Evolutionary conservation across 1,284 basidiomycete species (phyloP), one percentile per base, ranked within the genome.

Genomic region (Fomitopsis palustris): DNA sequence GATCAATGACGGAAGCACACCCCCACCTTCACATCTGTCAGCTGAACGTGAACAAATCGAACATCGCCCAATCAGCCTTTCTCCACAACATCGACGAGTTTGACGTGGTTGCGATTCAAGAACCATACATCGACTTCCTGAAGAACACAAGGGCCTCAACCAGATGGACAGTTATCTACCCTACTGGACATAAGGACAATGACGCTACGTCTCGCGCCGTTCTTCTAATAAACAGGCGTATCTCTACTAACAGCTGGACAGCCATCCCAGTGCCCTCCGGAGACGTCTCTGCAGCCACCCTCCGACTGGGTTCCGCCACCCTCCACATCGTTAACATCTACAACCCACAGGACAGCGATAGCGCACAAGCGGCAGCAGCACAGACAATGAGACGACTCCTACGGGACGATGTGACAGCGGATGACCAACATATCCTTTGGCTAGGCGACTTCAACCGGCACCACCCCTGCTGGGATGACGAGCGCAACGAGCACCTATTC

Each of bases 381-480:
- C n/a, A n/a, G n/a, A n/a, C n/a, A n/a, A n/a, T n/a, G n/a, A 47
- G 43, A 9, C 21, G 14, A 29, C 57, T 72, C 17, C 60, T 78
- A 4, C 78, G 75, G 75, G 61, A 72, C 0, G 80, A 79, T 0
- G 79, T 83, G 8, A n/a, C 14, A 7, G 39, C 14, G 17, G 39
- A 41, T n/a, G 39, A 5, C 39, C 39, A 41, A 41, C n/a, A n/a
- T n/a, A n/a, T n/a, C n/a, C 16, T 65, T 82, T 82, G 66, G n/a
- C n/a, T n/a, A n/a, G n/a, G n/a, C n/a, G n/a, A n/a, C n/a, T n/a
- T n/a, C n/a, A n/a, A n/a, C n/a, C 64, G 75, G 0, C 80, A 84
- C 62, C 78, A 83, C 67, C 77, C 75, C 0, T 27, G 74, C 0
- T 84, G 80, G 81, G 78, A 81, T 6, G 71, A 75, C 5, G 56